Percentiles rank a stretch among this genome's conserved stretches.
Conservation (phyloP, 176 grass and related monocot species). For the Avena insularis region DNA sequence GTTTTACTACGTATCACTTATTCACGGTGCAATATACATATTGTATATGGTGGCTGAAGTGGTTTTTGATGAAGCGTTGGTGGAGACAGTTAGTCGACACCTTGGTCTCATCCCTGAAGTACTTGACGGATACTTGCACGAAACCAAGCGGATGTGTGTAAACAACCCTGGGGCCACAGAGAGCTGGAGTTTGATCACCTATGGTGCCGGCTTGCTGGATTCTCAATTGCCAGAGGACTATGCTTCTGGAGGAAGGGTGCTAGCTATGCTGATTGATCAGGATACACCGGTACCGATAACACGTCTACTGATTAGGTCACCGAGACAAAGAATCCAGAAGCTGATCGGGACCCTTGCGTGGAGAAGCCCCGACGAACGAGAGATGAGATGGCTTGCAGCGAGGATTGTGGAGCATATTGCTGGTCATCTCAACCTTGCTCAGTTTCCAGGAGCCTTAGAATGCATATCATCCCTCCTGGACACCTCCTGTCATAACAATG, state of each 20-base stretch:
- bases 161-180: neutral
- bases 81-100: neutral
- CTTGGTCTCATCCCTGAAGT: neutral
- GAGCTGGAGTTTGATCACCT: neutral
- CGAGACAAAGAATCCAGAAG: neutral
- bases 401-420: conserved; percentile 13
- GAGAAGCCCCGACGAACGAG: neutral
- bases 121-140: neutral
- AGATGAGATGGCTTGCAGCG: conserved; percentile 6
- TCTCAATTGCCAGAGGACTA: neutral
- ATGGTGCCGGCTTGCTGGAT: neutral
- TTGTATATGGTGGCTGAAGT: too few species aligned
- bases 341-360: neutral
- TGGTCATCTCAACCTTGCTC: neutral
- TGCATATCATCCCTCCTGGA: neutral
- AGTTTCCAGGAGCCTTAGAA: conserved; percentile 15
- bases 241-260: neutral
- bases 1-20: neutral
- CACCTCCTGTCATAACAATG: neutral
- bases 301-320: neutral
- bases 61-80: too few species aligned
- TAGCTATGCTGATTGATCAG: neutral
- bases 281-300: neutral
- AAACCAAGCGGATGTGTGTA: neutral
- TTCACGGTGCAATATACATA: neutral